These are phyloP conservation scores for Antitrichia curtipendula DNA, from an alignment of 225 moss, liverwort and hornwort genomes.

Conservation along the genomic window DNA sequence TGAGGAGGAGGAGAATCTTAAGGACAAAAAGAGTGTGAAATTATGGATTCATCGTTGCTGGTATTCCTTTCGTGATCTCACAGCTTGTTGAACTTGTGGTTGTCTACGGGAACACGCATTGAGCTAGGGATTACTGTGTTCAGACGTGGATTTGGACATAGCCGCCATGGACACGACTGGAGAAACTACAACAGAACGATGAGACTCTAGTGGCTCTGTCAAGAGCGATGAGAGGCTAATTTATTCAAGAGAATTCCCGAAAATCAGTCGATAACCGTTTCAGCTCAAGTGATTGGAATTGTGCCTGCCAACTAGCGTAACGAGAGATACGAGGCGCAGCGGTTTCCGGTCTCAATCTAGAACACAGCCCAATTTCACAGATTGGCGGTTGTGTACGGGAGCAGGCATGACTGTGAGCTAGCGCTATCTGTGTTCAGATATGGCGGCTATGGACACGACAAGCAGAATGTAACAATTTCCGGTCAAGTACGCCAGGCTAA, in stretches of 20 bases:
- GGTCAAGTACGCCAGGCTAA: background rate
- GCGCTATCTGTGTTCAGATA: background rate
- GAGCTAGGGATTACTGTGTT: background rate
- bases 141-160: background rate
- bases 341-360: background rate
- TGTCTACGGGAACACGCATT: background rate
- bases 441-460: background rate
- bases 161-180: background rate
- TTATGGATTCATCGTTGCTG: background rate
- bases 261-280: background rate
- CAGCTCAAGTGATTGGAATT: background rate
- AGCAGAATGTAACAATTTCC: background rate
- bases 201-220: background rate
- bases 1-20: background rate
- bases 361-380: background rate
- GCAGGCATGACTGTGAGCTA: background rate
- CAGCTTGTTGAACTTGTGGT: no score
- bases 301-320: background rate
- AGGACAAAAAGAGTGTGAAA: background rate
- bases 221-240: background rate
- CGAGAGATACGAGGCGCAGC: background rate
- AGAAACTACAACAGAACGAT: background rate
- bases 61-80: background rate
- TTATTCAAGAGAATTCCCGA: background rate
- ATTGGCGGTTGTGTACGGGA: background rate